A percentile compares a stretch with the other conserved stretches of the same genome.
Conservation (phyloP, 345 rosid genomes). For the Stellera chamaejasme region DNA sequence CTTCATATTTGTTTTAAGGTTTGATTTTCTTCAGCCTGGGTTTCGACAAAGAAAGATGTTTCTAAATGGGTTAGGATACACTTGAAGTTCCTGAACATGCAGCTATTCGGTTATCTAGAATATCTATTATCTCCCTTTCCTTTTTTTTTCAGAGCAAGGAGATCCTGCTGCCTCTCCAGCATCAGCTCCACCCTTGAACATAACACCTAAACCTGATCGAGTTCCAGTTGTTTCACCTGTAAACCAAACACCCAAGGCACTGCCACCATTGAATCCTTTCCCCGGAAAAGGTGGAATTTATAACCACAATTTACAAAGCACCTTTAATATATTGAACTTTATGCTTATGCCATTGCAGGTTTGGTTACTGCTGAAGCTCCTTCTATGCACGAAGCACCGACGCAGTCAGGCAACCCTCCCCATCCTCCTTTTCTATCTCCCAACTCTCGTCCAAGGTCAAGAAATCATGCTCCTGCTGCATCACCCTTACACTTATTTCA, state of each 20-base stretch:
- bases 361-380: constrained; percentile 33
- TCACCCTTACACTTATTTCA: constrained; percentile 37
- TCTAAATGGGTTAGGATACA: too few species aligned
- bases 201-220: constrained; percentile 24
- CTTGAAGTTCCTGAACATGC: not conserved
- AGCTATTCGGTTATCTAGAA: not conserved
- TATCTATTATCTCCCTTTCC: not conserved
- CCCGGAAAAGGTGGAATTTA: constrained; percentile 37
- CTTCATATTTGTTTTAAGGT: too few species aligned
- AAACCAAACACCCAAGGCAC: constrained; percentile 28
- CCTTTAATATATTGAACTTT: not conserved
- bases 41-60: too few species aligned
- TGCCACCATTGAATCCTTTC: constrained; percentile 25
- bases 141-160: constrained; percentile 17
- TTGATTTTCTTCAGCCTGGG: too few species aligned
- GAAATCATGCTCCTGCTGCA: constrained; percentile 23
- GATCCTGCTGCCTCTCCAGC: constrained; percentile 37
- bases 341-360: constrained; percentile 11
- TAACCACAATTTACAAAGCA: not conserved
- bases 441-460: constrained; percentile 17
- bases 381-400: constrained; percentile 13
- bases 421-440: constrained; percentile 25
- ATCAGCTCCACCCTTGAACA: constrained; percentile 33
- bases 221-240: constrained; percentile 57
- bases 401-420: constrained; percentile 17